phyloP scores from a whole-genome alignment of 208 protist species.

The Acanthamoeba culbertsoni region DNA sequence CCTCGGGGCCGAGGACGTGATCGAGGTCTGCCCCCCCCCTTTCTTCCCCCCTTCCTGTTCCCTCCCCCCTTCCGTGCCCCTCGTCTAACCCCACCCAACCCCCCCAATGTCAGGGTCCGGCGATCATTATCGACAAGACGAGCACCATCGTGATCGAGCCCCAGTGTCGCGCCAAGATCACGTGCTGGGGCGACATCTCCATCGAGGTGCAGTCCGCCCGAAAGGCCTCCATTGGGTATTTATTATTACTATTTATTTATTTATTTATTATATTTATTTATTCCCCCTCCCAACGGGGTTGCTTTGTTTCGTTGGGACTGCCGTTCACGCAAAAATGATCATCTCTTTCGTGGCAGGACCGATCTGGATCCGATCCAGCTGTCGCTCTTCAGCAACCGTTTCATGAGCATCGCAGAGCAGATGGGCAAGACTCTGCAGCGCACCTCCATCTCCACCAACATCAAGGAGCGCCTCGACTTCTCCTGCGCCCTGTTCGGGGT shows the following conservation, averaged over 20 bases:
- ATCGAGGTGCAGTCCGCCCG: slow-evolving; percentile 3
- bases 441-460: slow-evolving; percentile 95
- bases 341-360: too few relatives aligned
- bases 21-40: background rate
- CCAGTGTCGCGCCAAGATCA: slow-evolving; percentile 81
- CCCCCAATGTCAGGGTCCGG: slow-evolving; percentile 84
- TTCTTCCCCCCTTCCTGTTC: too few relatives aligned
- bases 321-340: too few relatives aligned
- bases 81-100: too few relatives aligned
- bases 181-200: slow-evolving; percentile 75
- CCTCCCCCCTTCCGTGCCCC: too few relatives aligned
- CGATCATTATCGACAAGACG: slow-evolving; percentile 90
- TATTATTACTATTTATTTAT: too few relatives aligned
- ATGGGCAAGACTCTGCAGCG: slow-evolving; percentile 95
- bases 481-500: slow-evolving; percentile 78
- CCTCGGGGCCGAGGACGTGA: slow-evolving; percentile 30
- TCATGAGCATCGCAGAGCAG: slow-evolving; percentile 97
- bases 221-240: background rate
- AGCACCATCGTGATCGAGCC: slow-evolving; percentile 92
- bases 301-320: too few relatives aligned
- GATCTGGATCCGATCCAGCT: slow-evolving; percentile 89
- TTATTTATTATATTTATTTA: too few relatives aligned
- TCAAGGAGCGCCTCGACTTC: slow-evolving; percentile 93
- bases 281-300: too few relatives aligned
- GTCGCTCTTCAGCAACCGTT: slow-evolving; percentile 93